Conservation (phyloP, 169 alveolate species). For the Plasmodium coatneyi region DNA sequence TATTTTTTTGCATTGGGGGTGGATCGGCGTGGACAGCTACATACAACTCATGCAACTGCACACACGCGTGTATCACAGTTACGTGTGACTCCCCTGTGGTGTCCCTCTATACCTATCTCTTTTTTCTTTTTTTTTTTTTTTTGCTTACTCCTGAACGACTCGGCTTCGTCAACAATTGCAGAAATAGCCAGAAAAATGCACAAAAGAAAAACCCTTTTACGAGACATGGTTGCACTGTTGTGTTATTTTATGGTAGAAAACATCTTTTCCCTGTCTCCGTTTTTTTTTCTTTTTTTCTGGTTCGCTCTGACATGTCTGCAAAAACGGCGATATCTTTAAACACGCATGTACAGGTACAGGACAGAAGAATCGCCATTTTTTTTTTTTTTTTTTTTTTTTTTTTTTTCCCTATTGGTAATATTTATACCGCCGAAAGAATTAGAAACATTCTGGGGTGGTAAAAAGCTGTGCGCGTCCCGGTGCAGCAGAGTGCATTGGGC, state of each 20-base stretch:
- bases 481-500: constrained; percentile 49
- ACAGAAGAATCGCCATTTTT: not conserved
- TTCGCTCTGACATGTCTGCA: not conserved
- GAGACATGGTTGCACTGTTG: constrained; percentile 33
- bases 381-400: not conserved
- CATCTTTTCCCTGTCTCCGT: constrained; percentile 8
- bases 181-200: constrained; percentile 50
- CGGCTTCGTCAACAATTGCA: constrained; percentile 23
- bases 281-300: not conserved
- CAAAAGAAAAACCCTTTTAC: constrained; percentile 20
- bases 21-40: not conserved
- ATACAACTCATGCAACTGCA: not conserved
- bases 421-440: not conserved
- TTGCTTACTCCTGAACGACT: constrained; percentile 23
- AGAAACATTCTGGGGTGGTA: not conserved
- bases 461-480: not conserved
- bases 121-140: not conserved
- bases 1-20: not conserved
- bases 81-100: not conserved
- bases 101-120: not conserved
- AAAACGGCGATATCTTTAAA: not conserved
- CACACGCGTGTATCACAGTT: not conserved
- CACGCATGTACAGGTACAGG: not conserved
- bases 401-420: not conserved
- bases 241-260: constrained; percentile 27